A percentile compares a stretch with the other conserved stretches of the same genome.
These are phyloP conservation scores for Galerina marginata DNA, from an alignment of 768 basidiomycete species.

Conservation along the genomic window DNA sequence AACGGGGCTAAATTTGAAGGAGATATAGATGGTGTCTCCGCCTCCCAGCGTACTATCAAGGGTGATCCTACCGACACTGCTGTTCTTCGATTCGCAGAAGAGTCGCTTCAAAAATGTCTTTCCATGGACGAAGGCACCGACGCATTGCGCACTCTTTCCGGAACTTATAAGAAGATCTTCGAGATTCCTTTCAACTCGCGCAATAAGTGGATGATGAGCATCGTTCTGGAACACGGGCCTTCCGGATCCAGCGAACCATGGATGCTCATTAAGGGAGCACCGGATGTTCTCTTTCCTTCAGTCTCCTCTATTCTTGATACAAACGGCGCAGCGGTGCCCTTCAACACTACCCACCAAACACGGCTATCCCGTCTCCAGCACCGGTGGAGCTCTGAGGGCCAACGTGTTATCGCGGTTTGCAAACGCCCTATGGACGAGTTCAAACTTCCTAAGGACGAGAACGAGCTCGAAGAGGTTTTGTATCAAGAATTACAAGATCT, in stretches of 20 bases:
- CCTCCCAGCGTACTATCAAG: constrained; percentile 40
- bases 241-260: constrained; percentile 23
- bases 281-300: constrained; percentile 53
- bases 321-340: constrained; percentile 28
- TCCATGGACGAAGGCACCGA: constrained; percentile 25
- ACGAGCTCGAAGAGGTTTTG: constrained; percentile 42
- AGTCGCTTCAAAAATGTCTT: constrained; percentile 14
- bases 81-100: constrained; percentile 53
- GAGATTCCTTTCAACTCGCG: constrained; percentile 53
- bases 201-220: constrained; percentile 65
- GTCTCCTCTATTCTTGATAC: constrained; percentile 40
- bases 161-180: constrained; percentile 31
- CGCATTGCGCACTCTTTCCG: constrained; percentile 26
- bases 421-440: constrained; percentile 2
- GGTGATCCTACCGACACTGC: constrained; percentile 62
- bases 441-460: constrained; percentile 5
- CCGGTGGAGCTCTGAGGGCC: constrained; percentile 9
- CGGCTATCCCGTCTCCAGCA: not conserved
- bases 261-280: constrained; percentile 64
- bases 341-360: not conserved
- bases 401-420: constrained; percentile 2
- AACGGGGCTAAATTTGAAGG: constrained; percentile 60
- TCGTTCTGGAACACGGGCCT: constrained; percentile 27
- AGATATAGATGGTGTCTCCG: constrained; percentile 7
- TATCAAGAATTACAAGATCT: constrained; percentile 42